Percentiles rank a stretch among this genome's conserved stretches.
Conservation (phyloP, 805 yeast species). For the Metschnikowia sp. region DNA sequence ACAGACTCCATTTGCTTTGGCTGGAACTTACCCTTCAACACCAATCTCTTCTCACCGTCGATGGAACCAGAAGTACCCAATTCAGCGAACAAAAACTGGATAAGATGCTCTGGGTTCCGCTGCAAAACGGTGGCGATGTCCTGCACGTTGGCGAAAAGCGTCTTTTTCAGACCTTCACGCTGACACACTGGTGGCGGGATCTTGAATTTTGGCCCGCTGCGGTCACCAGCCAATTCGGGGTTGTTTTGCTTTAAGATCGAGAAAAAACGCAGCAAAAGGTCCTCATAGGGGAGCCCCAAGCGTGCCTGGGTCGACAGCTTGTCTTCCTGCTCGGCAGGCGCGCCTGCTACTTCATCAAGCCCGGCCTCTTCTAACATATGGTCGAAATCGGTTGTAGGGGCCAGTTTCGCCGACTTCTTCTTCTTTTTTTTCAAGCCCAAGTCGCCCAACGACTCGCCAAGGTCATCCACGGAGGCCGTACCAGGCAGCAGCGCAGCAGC, state of each 20-base stretch:
- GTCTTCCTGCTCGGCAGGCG: slow-evolving; percentile 20
- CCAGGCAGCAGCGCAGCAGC: slow-evolving; percentile 18
- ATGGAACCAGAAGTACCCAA: slow-evolving; percentile 99
- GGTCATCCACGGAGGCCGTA: slow-evolving; percentile 29
- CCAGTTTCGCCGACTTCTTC: slow-evolving; percentile 48
- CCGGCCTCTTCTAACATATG: slow-evolving; percentile 90
- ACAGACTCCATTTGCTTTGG: slow-evolving; percentile 97
- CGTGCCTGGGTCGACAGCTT: slow-evolving; percentile 26
- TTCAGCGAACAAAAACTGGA: slow-evolving; percentile 95
- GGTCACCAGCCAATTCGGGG: slow-evolving; percentile 98
- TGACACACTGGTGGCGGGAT: slow-evolving; percentile 96
- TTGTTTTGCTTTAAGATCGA: slow-evolving; percentile 82
- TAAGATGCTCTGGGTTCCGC: slow-evolving; percentile 94
- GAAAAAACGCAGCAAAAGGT: slow-evolving; percentile 81
- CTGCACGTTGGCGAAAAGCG: slow-evolving; percentile 93
- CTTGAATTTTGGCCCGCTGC: slow-evolving; percentile 86
- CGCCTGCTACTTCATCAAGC: slow-evolving; percentile 45
- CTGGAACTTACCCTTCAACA: slow-evolving; percentile 96
- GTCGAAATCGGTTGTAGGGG: slow-evolving; percentile 77
- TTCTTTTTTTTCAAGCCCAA: slow-evolving; percentile 64
- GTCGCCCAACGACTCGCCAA: slow-evolving; percentile 37
- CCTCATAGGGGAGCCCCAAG: slow-evolving; percentile 69
- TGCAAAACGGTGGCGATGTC: slow-evolving; percentile 91
- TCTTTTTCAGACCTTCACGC: slow-evolving; percentile 97
- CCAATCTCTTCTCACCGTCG: slow-evolving; percentile 95